phyloP scores from a whole-genome alignment of 305 asterid species.

The Ajuga reptans region DNA sequence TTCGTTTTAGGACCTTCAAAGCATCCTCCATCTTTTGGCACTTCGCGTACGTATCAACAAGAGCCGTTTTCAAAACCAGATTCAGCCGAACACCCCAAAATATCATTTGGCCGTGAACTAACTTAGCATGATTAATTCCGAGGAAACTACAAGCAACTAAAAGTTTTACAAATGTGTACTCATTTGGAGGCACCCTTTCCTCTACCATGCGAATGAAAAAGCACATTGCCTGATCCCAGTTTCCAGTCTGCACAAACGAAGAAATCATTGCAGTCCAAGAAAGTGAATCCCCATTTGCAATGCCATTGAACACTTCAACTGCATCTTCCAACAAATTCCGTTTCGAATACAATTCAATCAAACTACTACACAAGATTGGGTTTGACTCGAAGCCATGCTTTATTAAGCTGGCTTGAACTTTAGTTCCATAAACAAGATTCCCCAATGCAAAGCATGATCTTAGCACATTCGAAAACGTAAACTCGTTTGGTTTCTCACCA shows the following conservation, averaged over 20 bases:
- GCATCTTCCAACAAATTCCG: constrained; percentile 12
- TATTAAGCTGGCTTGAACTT: constrained; percentile 22
- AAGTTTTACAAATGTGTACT: constrained; percentile 28
- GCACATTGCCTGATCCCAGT: constrained; percentile 13
- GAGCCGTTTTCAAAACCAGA: constrained; percentile 31
- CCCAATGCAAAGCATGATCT: constrained; percentile 24
- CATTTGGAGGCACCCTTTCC: constrained; percentile 21
- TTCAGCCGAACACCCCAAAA: constrained; percentile 26
- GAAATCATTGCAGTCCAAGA: constrained; percentile 37
- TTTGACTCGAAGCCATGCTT: constrained; percentile 29
- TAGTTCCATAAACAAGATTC: constrained; percentile 6
- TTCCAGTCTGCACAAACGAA: constrained; percentile 24
- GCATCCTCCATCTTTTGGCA: constrained; percentile 28
- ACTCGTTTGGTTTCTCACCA: constrained; percentile 28
- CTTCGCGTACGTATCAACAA: constrained; percentile 26
- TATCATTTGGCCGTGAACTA: constrained; percentile 20
- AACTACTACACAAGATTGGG: constrained; percentile 21
- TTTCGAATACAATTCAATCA: constrained; percentile 32
- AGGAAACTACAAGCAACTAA: constrained; percentile 25
- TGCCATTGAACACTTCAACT: constrained; percentile 22
- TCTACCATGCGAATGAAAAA: constrained; percentile 25
- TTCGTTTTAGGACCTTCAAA: constrained; percentile 19
- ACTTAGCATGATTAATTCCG: constrained; percentile 19
- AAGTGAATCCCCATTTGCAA: constrained; percentile 23
- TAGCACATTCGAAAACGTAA: constrained; percentile 27